phyloP scores from a whole-genome alignment of 805 yeast species.

The Teunomyces stri region DNA sequence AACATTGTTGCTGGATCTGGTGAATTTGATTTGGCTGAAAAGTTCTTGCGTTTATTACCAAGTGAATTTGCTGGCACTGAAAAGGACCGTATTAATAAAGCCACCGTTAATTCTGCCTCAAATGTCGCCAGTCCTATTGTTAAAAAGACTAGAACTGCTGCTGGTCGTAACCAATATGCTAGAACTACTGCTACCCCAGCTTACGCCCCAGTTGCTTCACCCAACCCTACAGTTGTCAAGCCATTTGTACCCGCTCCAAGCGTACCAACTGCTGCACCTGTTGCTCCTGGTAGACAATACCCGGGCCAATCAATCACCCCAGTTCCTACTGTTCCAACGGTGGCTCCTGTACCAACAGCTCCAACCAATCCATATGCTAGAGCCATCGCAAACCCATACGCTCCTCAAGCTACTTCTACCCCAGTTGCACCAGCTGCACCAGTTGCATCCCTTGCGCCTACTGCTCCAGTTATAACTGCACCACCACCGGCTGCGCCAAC shows the following conservation, averaged over 20 bases:
- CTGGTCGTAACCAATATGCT: slow-evolving; percentile 2
- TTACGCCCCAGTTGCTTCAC: slow-evolving; percentile 3
- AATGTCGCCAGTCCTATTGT: slow-evolving; percentile 17
- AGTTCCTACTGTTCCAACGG: neutral
- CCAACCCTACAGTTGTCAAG: slow-evolving; percentile 18
- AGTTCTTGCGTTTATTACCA: slow-evolving; percentile 69
- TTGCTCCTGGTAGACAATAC: slow-evolving; percentile 3
- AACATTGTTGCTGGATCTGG: slow-evolving; percentile 79
- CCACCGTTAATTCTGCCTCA: slow-evolving; percentile 42
- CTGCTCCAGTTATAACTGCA: slow-evolving; percentile 17
- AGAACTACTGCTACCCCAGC: slow-evolving; percentile 4
- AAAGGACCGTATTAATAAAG: slow-evolving; percentile 74
- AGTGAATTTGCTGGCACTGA: slow-evolving; percentile 68
- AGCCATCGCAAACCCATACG: slow-evolving; percentile 19
- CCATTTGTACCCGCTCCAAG: slow-evolving; percentile 19
- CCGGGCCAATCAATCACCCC: slow-evolving; percentile 5
- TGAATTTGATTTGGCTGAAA: slow-evolving; percentile 75
- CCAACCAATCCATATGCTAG: slow-evolving; percentile 32
- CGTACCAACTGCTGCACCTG: slow-evolving; percentile 22
- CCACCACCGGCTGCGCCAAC: slow-evolving; percentile 26
- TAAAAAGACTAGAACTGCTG: slow-evolving; percentile 1
- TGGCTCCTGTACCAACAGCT: slow-evolving; percentile 2
- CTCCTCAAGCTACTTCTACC: slow-evolving; percentile 23
- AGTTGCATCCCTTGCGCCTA: slow-evolving; percentile 4
- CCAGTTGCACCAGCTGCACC: slow-evolving; percentile 18